These are phyloP conservation scores for Parasitella parasitica DNA, from an alignment of 371 early-diverging fungal species.

Conservation along the genomic window DNA sequence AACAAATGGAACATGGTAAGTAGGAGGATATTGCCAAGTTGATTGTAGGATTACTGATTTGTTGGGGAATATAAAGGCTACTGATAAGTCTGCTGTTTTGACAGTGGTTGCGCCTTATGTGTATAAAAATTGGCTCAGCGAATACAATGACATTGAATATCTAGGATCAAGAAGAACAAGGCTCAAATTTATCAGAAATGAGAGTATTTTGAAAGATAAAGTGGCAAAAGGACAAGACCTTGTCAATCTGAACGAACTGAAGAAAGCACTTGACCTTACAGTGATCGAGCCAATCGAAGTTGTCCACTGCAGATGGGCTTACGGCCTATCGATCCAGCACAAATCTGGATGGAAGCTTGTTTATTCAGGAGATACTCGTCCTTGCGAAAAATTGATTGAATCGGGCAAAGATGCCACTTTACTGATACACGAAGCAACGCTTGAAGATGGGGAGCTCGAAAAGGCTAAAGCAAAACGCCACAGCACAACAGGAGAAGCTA, in stretches of 20 bases:
- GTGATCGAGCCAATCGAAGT: slow-evolving; percentile 69
- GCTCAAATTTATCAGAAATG: slow-evolving; percentile 35
- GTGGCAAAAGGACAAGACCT: slow-evolving; percentile 7
- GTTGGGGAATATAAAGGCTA: not conserved
- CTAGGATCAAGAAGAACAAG: slow-evolving; percentile 42
- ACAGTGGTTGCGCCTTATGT: slow-evolving; percentile 67
- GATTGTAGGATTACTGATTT: not conserved
- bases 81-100: slow-evolving; percentile 18
- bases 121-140: slow-evolving; percentile 67
- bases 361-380: slow-evolving; percentile 98
- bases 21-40: not conserved
- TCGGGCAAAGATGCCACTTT: slow-evolving; percentile 76
- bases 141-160: slow-evolving; percentile 66
- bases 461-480: slow-evolving; percentile 91
- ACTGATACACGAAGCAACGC: slow-evolving; percentile 97
- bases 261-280: slow-evolving; percentile 47
- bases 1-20: slow-evolving; percentile 60
- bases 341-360: slow-evolving; percentile 68
- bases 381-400: slow-evolving; percentile 72
- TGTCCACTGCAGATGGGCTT: slow-evolving; percentile 80
- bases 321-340: slow-evolving; percentile 72
- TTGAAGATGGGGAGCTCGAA: slow-evolving; percentile 77
- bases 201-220: slow-evolving; percentile 25
- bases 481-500: slow-evolving; percentile 89
- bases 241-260: slow-evolving; percentile 30